Evolutionary conservation across 805 yeast genomes (phyloP).

Genomic region (Zygoascus tannicola): DNA sequence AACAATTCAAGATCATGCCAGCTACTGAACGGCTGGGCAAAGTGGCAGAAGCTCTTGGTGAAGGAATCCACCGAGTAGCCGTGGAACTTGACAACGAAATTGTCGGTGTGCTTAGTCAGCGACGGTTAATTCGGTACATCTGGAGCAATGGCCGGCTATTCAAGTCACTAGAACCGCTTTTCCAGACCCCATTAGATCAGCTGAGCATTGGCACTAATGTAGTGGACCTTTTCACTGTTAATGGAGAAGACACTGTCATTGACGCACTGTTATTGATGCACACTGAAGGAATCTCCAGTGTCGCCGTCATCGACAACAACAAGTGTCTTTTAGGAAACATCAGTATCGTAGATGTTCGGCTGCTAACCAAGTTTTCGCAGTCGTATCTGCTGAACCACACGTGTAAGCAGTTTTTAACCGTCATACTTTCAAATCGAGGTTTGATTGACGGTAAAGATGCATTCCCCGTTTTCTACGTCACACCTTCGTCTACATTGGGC

Average conservation of each 20-base stretch:
- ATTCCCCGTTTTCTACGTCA: constrained; percentile 92
- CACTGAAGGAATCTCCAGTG: constrained; percentile 70
- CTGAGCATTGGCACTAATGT: constrained; percentile 58
- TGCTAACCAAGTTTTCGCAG: constrained; percentile 79
- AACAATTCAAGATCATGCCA: constrained; percentile 72
- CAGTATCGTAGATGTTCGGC: constrained; percentile 86
- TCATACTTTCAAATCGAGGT: constrained; percentile 80
- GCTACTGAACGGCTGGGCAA: constrained; percentile 51
- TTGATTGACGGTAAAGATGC: constrained; percentile 92
- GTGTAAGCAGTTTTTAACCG: constrained; percentile 79
- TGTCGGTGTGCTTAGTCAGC: constrained; percentile 82
- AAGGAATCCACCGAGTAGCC: constrained; percentile 92
- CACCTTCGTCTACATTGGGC: constrained; percentile 66
- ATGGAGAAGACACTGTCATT: constrained; percentile 77
- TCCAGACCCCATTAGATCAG: constrained; percentile 59
- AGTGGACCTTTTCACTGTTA: constrained; percentile 60
- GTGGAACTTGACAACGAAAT: constrained; percentile 53
- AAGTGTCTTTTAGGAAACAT: constrained; percentile 79
- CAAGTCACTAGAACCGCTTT: constrained; percentile 66
- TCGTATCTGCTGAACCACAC: constrained; percentile 72
- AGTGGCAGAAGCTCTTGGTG: constrained; percentile 82
- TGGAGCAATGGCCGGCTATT: constrained; percentile 92
- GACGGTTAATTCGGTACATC: constrained; percentile 71
- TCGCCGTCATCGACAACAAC: constrained; percentile 83
- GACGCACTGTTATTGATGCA: constrained; percentile 86